Evolutionary conservation across 2,329 filamentous ascomycete genomes (phyloP), one percentile per base, ranked within the genome.

Genomic region (Colletotrichum filicis): DNA sequence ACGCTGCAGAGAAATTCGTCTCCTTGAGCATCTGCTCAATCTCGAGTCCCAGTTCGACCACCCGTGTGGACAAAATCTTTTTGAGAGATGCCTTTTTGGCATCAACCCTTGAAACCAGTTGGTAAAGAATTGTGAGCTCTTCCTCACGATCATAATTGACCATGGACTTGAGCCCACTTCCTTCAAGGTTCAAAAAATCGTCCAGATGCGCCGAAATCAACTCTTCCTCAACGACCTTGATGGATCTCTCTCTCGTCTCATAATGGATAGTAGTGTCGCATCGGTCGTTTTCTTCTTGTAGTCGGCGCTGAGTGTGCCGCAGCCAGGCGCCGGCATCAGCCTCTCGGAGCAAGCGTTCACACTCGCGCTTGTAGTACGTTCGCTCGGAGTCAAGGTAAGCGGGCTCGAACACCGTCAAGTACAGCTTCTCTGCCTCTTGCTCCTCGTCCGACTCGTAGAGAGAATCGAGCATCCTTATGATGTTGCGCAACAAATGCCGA

Each of bases 401-500:
- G 1, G 91, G 90, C 81, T 99, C 95, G 77, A 99, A 98, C 0
- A 89, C 88, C 0, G 92, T 94, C 35, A 95, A 83, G 79, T 99
- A 99, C 0, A 99, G 86, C 78, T 95, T 97, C 55, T 94, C 90
- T 58, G 90, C 87, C 75, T 97, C 93, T 5, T 90, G 89, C 79
- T 98, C 95, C 4, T 92, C 88, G 69, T 95, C 90, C 0, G 92
- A 92, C 80, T 97, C 93, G 80, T 98, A 97, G 0, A 99, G 87
- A 8, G 91, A 91, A 79, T 97, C 96, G 6, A 99, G 88, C 95
- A 99, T 98, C 77, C 93, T 92, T 3, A 95, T 90, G 80, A 94
- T 96, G 64, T 94, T 93, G 76, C 94, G 93, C 76, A 98, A 91
- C 5, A 98, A 87, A 46, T 91, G 89, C 76, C 94, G 92, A 81